Evolutionary conservation across 306 rosid species (phyloP).

Genomic region (Datisca glomerata): DNA sequence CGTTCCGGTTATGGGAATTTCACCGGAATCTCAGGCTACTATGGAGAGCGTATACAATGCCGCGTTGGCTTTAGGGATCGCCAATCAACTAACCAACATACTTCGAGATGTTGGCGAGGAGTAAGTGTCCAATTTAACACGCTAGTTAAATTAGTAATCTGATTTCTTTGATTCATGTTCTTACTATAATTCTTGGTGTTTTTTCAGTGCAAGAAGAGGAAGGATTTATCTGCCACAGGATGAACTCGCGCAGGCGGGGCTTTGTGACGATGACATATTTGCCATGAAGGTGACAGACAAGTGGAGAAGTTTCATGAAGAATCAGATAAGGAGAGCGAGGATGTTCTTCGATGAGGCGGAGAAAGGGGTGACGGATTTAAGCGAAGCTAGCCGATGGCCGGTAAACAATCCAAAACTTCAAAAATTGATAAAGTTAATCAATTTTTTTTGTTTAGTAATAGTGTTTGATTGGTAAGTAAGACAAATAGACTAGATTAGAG

Average conservation of each 20-base stretch:
- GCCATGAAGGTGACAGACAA: conserved; percentile 53
- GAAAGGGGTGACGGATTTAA: conserved; percentile 64
- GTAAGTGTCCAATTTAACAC: conserved; percentile 32
- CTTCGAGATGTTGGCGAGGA: conserved; percentile 98
- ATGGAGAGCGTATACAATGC: conserved; percentile 75
- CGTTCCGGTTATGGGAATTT: conserved; percentile 92
- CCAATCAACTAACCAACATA: conserved; percentile 92
- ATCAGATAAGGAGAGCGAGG: conserved; percentile 71
- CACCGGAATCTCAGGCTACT: conserved; percentile 60
- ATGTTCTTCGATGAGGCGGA: conserved; percentile 87
- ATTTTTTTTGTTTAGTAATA: neutral
- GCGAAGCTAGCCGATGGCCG: conserved; percentile 83
- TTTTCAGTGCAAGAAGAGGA: conserved; percentile 79
- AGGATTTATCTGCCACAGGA: conserved; percentile 91
- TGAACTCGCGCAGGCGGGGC: conserved; percentile 73
- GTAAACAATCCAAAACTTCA: conserved; percentile 12
- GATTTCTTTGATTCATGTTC: neutral
- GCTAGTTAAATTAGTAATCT: neutral
- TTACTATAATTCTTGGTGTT: neutral
- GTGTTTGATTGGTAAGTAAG: too few relatives aligned
- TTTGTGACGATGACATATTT: conserved; percentile 74
- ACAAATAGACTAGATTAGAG: too few relatives aligned
- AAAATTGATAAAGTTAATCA: neutral
- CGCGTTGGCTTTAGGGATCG: conserved; percentile 84
- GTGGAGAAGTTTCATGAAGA: conserved; percentile 84